Conservation (phyloP, 768 basidiomycete genomes). For the Collybia sordida region DNA sequence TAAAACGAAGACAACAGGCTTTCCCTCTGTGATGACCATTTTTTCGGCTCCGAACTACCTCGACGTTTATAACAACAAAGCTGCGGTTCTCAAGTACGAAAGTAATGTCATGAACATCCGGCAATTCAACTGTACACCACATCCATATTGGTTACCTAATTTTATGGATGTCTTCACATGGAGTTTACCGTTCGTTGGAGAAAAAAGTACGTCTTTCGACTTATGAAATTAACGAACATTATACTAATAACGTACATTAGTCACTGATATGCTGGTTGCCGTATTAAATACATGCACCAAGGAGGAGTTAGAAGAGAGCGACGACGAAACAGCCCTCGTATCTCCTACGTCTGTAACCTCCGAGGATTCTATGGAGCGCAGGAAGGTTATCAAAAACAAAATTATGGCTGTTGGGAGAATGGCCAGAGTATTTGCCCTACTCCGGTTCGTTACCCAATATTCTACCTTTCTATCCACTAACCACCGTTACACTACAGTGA, state of each 20-base stretch:
- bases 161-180: constrained; percentile 99
- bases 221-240: not conserved
- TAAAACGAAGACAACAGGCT: constrained; percentile 96
- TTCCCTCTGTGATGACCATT: constrained; percentile 99
- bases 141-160: constrained; percentile 97
- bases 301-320: constrained; percentile 91
- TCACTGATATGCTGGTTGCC: constrained; percentile 98
- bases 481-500: constrained; percentile 51
- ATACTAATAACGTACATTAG: constrained; percentile 36
- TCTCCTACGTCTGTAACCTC: constrained; percentile 40
- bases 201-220: constrained; percentile 72
- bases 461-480: not conserved
- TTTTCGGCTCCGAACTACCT: constrained; percentile 98
- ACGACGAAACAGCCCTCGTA: constrained; percentile 48
- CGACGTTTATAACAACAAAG: constrained; percentile 99
- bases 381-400: constrained; percentile 96
- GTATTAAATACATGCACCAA: constrained; percentile 95
- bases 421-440: constrained; percentile 92
- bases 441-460: constrained; percentile 63
- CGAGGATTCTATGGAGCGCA: constrained; percentile 64
- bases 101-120: constrained; percentile 99
- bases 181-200: constrained; percentile 97
- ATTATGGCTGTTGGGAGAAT: constrained; percentile 97
- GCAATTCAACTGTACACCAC: constrained; percentile 96
- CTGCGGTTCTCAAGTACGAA: constrained; percentile 98